phyloP scores from a whole-genome alignment of 495 filamentous ascomycete species.

The Beverwykella pulmonaria region DNA sequence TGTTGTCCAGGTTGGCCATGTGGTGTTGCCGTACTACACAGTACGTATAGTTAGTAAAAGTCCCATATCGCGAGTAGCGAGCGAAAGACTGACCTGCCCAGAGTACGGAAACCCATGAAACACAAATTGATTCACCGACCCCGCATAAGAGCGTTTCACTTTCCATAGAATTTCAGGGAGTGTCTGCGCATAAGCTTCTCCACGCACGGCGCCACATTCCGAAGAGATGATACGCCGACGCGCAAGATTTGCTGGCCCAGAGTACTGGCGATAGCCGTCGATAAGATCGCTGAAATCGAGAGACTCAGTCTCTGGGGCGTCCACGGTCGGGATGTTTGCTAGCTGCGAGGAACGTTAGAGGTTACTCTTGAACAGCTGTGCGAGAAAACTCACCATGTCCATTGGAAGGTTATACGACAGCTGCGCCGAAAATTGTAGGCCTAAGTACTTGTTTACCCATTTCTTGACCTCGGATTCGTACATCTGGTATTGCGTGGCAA shows the following conservation, averaged over 20 bases:
- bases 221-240: slow-evolving; percentile 16
- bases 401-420: slow-evolving; percentile 43
- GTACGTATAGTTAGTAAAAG: neutral
- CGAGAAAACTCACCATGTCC: too few relatives aligned
- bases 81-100: slow-evolving; percentile 1
- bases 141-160: slow-evolving; percentile 20
- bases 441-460: slow-evolving; percentile 30
- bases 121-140: slow-evolving; percentile 22
- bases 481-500: slow-evolving; percentile 17
- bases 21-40: slow-evolving; percentile 24
- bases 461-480: slow-evolving; percentile 23
- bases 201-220: slow-evolving; percentile 19
- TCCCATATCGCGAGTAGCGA: neutral
- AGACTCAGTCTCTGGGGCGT: slow-evolving; percentile 29
- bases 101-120: slow-evolving; percentile 26
- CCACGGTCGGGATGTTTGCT: slow-evolving; percentile 21
- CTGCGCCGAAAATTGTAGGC: slow-evolving; percentile 40
- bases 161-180: slow-evolving; percentile 25
- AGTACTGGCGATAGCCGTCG: slow-evolving; percentile 23
- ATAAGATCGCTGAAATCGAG: slow-evolving; percentile 29
- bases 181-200: slow-evolving; percentile 20
- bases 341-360: slow-evolving; percentile 5
- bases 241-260: slow-evolving; percentile 18
- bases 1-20: slow-evolving; percentile 21
- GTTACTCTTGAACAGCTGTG: too few relatives aligned